Conservation (phyloP, 176 grass and related monocot species). For the Carex cristatella region DNA sequence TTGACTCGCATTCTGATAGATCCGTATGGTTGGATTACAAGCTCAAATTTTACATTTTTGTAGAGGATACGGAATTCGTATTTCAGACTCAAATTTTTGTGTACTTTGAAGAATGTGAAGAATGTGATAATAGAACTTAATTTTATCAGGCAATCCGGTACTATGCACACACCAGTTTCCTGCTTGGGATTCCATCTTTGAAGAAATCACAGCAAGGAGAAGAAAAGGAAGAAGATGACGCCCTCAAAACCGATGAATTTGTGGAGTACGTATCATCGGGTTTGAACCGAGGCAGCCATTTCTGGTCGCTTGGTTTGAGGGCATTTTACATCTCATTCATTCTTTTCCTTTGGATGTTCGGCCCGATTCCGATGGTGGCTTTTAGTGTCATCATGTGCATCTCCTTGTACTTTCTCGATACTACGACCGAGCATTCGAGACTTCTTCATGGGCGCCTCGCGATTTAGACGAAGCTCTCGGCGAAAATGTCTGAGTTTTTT, state of each 20-base stretch:
- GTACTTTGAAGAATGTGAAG: no score
- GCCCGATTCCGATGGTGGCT: conserved; percentile 63
- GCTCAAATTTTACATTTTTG: no score
- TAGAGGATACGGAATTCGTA: no score
- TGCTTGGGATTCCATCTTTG: conserved; percentile 38
- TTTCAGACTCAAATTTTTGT: not conserved
- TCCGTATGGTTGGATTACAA: no score
- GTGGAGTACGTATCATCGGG: conserved; percentile 43
- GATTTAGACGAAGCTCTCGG: not conserved
- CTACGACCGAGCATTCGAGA: conserved; percentile 22
- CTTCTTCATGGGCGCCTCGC: not conserved
- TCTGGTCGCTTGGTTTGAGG: conserved; percentile 79
- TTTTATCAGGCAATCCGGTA: conserved; percentile 45
- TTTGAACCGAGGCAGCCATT: conserved; percentile 66
- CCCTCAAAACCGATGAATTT: not conserved
- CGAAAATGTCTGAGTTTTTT: not conserved
- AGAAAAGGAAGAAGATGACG: not conserved
- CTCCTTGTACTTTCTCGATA: conserved; percentile 64
- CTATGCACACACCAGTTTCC: conserved; percentile 73
- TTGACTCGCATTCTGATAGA: no score
- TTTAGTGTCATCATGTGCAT: conserved; percentile 50
- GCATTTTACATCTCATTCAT: conserved; percentile 71
- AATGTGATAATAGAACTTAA: not conserved
- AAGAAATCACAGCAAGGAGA: not conserved
- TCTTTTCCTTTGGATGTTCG: conserved; percentile 87